Conservation (phyloP, 2,329 filamentous ascomycete species). For the Aureobasidium vineae region DNA sequence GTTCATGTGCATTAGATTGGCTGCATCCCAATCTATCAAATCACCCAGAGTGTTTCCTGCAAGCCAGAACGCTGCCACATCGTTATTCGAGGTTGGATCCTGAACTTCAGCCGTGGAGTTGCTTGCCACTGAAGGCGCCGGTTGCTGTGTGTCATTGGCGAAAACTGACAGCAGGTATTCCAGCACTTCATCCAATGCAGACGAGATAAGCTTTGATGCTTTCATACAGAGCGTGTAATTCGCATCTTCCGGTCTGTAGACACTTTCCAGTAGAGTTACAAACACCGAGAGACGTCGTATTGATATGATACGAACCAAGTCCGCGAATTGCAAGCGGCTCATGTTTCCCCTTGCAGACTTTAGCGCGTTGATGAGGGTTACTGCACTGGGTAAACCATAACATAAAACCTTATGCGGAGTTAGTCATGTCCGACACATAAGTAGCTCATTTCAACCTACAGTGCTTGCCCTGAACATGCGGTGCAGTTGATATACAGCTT, state of each 20-base stretch:
- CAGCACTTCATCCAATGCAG: slow-evolving; percentile 30
- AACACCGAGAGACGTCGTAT: slow-evolving; percentile 31
- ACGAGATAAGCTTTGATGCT: slow-evolving; percentile 29
- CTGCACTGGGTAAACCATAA: slow-evolving; percentile 30
- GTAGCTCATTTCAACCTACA: background rate
- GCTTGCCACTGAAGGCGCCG: background rate
- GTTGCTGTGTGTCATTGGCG: background rate
- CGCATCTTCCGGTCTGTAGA: slow-evolving; percentile 29
- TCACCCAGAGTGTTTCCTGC: background rate
- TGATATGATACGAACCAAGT: slow-evolving; percentile 29
- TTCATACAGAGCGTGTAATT: slow-evolving; percentile 31
- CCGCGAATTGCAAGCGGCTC: slow-evolving; percentile 28
- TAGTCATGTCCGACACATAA: background rate
- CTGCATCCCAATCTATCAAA: background rate
- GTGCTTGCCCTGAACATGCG: background rate
- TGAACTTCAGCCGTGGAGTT: background rate
- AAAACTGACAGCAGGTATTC: slow-evolving; percentile 19
- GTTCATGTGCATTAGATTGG: background rate
- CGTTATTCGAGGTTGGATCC: too few relatives aligned
- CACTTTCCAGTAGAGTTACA: slow-evolving; percentile 30
- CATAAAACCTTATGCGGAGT: slow-evolving; percentile 26
- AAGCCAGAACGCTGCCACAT: background rate
- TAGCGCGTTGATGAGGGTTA: slow-evolving; percentile 28
- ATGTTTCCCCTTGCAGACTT: slow-evolving; percentile 5
- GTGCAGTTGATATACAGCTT: background rate